Base-by-base conservation (phyloP, 495 filamentous ascomycete species). In the Neurospora intermedia region DNA sequence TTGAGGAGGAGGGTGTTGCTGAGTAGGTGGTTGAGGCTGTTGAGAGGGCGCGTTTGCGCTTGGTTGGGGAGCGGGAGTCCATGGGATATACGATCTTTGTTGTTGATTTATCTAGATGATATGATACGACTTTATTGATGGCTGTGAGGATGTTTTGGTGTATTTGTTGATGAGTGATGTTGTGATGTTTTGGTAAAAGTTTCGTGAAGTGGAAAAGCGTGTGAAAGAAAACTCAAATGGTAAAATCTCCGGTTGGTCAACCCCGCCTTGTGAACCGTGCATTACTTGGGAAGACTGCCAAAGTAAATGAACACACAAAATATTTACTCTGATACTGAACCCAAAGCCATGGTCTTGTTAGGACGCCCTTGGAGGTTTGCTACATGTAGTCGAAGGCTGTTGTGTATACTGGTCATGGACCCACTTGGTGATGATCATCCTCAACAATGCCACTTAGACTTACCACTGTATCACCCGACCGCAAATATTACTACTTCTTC, bases 21-120 rank as follows among this genome's bases (percentile, higher is more conserved):
- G 35, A 40, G 46, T 35, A 72, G 70, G 18, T 27, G 9, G 20
- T 18, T 8, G 70, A 45, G 20, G 73, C 5, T 42, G 69, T 35
- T 31, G 73, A 72, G 66, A 54, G 46, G 15, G 73, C 69, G 59
- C 75, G 78, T 73, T 78, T 79, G 69, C 79, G 78, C 48, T 81
- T 81, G 62, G 6, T 35, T 35, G 54, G 54, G 13, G 54, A 66
- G 54, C 54, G 54, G 13, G 6, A 6, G 15, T 66, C 54, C 54
- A 62, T 62, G 23, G 11, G 23, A 13, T 16, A 6, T 6, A 16
- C 27, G 54, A 7, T 27, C 5, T 54, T 54, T 23, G 5, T 6
- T 4, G 10, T 20, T 38, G 35, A 5, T 38, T 23, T 54, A 10
- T 9, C 20, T 54, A 6, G 9, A 11, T 4, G 2, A 6, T 23